These are phyloP conservation scores for Stenogyne calaminthoides DNA, from an alignment of 305 asterid genomes.

Conservation along the genomic window DNA sequence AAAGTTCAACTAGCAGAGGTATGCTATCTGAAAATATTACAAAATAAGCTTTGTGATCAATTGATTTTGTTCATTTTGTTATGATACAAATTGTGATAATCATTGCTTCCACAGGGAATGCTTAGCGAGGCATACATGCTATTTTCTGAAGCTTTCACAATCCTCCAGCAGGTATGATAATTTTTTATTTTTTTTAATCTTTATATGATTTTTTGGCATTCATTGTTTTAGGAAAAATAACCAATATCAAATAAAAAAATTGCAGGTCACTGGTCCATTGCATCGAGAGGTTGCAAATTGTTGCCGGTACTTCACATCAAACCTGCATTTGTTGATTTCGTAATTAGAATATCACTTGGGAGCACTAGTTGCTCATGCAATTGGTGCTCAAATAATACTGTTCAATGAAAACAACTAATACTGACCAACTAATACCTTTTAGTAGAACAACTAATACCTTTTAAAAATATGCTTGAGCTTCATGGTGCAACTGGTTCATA, in stretches of 20 bases:
- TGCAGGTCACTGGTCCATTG: conserved; percentile 98
- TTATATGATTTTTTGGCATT: conserved; percentile 21
- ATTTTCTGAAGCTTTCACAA: conserved; percentile 84
- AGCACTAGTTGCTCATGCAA: too few relatives aligned
- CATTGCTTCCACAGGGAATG: conserved; percentile 61
- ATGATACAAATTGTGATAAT: background rate
- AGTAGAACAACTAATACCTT: too few relatives aligned
- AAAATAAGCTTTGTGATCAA: background rate
- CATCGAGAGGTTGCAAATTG: conserved; percentile 97
- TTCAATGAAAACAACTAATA: too few relatives aligned
- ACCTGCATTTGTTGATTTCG: conserved; percentile 26
- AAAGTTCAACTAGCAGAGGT: conserved; percentile 97
- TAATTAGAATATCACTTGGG: too few relatives aligned
- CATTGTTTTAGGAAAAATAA: background rate
- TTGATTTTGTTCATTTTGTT: background rate
- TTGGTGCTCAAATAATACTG: too few relatives aligned
- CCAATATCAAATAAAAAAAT: conserved; percentile 13
- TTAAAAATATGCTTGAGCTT: too few relatives aligned
- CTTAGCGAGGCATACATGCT: conserved; percentile 83
- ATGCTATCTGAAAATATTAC: conserved; percentile 24
- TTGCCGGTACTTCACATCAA: conserved; percentile 64
- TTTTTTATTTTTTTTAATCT: conserved; percentile 8
- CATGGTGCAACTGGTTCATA: too few relatives aligned
- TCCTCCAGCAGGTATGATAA: conserved; percentile 78
- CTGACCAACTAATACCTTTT: too few relatives aligned